Evolutionary conservation across 2,329 filamentous ascomycete genomes (phyloP).

Genomic region (Sclerotiophoma versabilis): DNA sequence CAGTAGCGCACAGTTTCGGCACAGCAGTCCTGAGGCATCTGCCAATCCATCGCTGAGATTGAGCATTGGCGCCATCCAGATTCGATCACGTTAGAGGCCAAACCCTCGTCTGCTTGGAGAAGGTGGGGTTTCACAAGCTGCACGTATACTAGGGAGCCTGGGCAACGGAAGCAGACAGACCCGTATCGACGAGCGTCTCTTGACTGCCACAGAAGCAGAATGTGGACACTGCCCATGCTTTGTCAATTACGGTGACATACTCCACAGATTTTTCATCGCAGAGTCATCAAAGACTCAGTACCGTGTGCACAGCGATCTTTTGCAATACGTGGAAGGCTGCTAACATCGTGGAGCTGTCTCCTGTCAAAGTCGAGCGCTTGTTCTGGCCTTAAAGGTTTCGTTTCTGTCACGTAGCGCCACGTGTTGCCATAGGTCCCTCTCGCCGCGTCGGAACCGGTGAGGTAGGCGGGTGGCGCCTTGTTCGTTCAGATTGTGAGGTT

Average conservation of each 20-base stretch:
- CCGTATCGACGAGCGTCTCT: conserved; percentile 36
- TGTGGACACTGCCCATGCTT: conserved; percentile 33
- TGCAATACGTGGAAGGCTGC: neutral
- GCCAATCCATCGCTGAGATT: conserved; percentile 37
- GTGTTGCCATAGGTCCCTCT: conserved; percentile 17
- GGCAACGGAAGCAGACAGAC: conserved; percentile 43
- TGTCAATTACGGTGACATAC: conserved; percentile 15
- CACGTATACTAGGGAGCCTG: conserved; percentile 31
- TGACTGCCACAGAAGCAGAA: conserved; percentile 27
- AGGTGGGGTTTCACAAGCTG: conserved; percentile 47
- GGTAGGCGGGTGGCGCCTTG: conserved; percentile 16
- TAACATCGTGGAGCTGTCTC: conserved; percentile 7
- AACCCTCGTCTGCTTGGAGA: conserved; percentile 38
- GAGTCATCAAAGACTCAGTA: neutral
- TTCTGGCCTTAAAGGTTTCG: conserved; percentile 29
- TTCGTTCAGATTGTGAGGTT: conserved; percentile 34
- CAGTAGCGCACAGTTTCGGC: conserved; percentile 49
- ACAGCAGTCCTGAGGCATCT: conserved; percentile 49
- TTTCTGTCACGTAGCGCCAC: conserved; percentile 30
- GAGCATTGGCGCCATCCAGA: conserved; percentile 38
- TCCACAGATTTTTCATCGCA: neutral
- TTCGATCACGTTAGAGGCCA: conserved; percentile 36
- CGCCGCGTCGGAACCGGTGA: conserved; percentile 25
- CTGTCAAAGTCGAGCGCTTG: conserved; percentile 30
- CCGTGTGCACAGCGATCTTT: neutral